A percentile compares a stretch with the other conserved stretches of the same genome.
These are phyloP conservation scores for button mushroom (Agaricus bisporus) DNA, from an alignment of 768 basidiomycete genomes.

Conservation along the genomic window DNA sequence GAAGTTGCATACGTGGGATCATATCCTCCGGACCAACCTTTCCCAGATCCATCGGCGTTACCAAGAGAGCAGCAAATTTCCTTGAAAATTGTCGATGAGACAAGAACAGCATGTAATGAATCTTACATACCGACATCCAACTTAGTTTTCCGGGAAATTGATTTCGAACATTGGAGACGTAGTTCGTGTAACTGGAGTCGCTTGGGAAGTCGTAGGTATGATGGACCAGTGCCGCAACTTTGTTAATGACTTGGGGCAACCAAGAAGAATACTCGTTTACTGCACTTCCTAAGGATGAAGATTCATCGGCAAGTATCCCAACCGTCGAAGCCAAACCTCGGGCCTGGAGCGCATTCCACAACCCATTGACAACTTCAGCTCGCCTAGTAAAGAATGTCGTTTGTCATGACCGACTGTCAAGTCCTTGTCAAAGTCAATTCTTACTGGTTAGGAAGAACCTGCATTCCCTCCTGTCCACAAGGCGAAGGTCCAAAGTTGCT, in stretches of 20 bases:
- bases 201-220: constrained; percentile 42
- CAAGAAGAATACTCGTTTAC: constrained; percentile 26
- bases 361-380: constrained; percentile 32
- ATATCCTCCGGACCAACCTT: constrained; percentile 28
- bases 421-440: constrained; percentile 5
- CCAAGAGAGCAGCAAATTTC: constrained; percentile 33
- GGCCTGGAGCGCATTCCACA: constrained; percentile 26
- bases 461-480: constrained; percentile 43
- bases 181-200: constrained; percentile 28
- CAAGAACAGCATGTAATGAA: not conserved
- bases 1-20: constrained; percentile 25
- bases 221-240: constrained; percentile 33
- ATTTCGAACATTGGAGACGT: constrained; percentile 21
- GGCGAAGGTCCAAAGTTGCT: constrained; percentile 30
- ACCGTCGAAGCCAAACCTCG: constrained; percentile 24
- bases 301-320: constrained; percentile 37
- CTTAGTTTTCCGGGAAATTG: constrained; percentile 25
- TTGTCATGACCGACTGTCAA: not conserved
- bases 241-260: constrained; percentile 27
- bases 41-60: constrained; percentile 26
- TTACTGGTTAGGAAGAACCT: constrained; percentile 31
- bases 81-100: constrained; percentile 12
- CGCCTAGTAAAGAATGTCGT: constrained; percentile 19
- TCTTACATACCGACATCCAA: constrained; percentile 31
- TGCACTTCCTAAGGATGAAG: constrained; percentile 25